Base-by-base conservation (phyloP, 495 filamentous ascomycete genomes). In the Hamigera avellanea region DNA sequence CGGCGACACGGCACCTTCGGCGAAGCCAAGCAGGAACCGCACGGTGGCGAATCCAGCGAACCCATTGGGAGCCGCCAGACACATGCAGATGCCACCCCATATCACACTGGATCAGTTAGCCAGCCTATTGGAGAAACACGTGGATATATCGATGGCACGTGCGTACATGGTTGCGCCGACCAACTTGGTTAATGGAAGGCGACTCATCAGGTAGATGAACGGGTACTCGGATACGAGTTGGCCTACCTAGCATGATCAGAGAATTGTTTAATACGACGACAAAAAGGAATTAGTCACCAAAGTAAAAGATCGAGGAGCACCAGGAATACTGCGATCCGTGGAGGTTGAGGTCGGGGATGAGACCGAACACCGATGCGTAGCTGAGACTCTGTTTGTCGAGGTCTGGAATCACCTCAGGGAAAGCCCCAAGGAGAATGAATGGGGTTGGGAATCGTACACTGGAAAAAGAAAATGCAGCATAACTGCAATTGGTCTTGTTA, bases 371-470 rank as follows among this genome's bases (percentile, higher is more conserved):
- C 5, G 59, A 59, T 2, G 70, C 69, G 49, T 73, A 73, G 29
- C 64, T 70, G 9, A 76, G 46, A 14, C 68, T 72, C n/a, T 69
- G 70, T 44, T 73, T 72, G 44, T 75, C 70, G 25, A 74, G 68
- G 29, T 66, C 64, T 35, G 61, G 61, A 47, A 67, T 66, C 8
- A 48, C 50, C n/a, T n/a, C n/a, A 40, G 61, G 65, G 36, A 54
- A 69, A 2, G 67, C 48, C 4, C 33, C 8, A 9, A 14, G 12
- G 21, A n/a, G 10, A 7, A 36, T 36, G 14, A 16, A 9, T 9
- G 19, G 33, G 9, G 17, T 19, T 7, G 17, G n/a, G n/a, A n/a
- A n/a, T 23, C 34, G n/a, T 38, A 38, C 36, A 56, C 19, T 53
- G 47, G 12, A 53, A 19, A 29, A 56, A 56, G 33, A 56, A 56